Evolutionary conservation across 441 rosid species (phyloP).

Genomic region (Biscutella laevigata): DNA sequence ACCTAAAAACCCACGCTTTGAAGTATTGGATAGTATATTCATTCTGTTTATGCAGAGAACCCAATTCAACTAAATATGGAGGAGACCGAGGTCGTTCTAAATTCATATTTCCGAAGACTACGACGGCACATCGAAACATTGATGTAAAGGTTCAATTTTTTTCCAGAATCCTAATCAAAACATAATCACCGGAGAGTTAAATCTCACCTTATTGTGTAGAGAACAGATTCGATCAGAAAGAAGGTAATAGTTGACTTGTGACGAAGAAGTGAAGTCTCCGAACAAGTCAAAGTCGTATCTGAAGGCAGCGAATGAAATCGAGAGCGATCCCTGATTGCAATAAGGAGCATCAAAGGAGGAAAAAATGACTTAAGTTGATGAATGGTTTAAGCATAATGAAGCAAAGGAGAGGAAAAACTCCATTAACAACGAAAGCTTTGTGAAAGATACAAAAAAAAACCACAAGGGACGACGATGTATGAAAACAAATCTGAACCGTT

Average conservation of each 20-base stretch:
- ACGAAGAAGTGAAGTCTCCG: conserved; percentile 8
- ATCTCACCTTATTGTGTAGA: background rate
- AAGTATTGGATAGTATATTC: no score
- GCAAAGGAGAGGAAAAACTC: no score
- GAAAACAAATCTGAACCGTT: no score
- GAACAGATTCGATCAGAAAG: conserved; percentile 3
- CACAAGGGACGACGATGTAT: no score
- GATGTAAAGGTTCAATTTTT: background rate
- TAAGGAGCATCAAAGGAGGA: no score
- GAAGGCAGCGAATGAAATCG: background rate
- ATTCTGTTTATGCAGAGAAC: no score
- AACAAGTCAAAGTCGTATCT: conserved; percentile 19
- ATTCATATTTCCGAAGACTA: no score
- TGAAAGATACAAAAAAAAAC: no score
- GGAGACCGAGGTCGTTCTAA: background rate
- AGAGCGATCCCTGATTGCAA: background rate
- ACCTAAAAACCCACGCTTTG: no score
- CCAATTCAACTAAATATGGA: background rate
- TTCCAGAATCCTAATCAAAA: conserved; percentile 14
- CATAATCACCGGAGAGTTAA: background rate
- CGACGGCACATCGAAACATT: background rate
- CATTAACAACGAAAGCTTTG: no score
- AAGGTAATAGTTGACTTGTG: background rate
- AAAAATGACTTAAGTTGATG: no score
- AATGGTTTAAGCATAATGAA: no score